Percentiles rank a stretch among this genome's conserved stretches.
Conservation (phyloP, 139 green algal species). For the Chlorella sp. region DNA sequence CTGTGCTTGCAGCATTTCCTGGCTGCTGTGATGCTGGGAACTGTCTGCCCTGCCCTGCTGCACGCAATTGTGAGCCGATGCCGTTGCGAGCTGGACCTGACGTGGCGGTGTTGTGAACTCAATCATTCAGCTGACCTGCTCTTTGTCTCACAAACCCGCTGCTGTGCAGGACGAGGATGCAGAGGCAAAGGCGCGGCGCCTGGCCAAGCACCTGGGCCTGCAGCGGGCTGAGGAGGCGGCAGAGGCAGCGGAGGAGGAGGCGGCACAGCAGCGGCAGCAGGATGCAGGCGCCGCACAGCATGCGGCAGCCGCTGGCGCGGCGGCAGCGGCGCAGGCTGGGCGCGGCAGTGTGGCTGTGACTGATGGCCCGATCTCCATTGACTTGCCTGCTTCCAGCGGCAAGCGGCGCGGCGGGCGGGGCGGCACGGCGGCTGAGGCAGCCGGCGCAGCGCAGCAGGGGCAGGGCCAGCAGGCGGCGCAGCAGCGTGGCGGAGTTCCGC, state of each 20-base stretch:
- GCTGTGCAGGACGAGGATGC: conserved; percentile 56
- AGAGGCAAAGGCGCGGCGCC: conserved; percentile 66
- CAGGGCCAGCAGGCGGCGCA: background rate
- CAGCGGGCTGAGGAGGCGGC: background rate
- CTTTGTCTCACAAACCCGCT: background rate
- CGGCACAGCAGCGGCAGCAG: conserved; percentile 1
- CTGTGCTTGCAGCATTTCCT: too few species aligned
- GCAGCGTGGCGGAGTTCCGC: background rate
- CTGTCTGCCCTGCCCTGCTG: background rate
- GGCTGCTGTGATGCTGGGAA: background rate
- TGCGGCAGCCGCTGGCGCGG: background rate
- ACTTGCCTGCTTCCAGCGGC: background rate
- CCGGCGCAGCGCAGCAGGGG: background rate
- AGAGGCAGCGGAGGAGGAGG: background rate
- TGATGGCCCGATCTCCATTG: conserved; percentile 5
- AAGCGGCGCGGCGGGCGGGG: conserved; percentile 1
- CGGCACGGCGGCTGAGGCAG: background rate
- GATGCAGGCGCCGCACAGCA: background rate
- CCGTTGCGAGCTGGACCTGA: too few species aligned
- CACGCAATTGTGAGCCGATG: too few species aligned
- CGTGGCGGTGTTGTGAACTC: too few species aligned
- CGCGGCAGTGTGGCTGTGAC: background rate
- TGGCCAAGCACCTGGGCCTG: conserved; percentile 34
- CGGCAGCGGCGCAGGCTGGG: background rate
- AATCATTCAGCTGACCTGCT: too few species aligned